Evolutionary conservation across 352 stramenopile genomes (phyloP), one percentile per base, ranked within the genome.

Genomic region (Plasmopara halstedii): DNA sequence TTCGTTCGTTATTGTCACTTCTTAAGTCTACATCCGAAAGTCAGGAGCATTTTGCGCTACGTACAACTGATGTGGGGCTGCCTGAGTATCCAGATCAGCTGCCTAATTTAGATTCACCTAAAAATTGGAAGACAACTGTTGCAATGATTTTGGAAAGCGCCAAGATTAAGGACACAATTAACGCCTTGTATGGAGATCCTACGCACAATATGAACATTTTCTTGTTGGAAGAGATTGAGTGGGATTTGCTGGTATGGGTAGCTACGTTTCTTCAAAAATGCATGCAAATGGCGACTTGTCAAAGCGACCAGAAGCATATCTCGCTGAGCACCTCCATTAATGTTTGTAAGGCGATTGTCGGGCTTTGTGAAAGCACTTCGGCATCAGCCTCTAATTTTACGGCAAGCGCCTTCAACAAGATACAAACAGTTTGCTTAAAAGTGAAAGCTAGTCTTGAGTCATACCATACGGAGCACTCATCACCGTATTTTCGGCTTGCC

Each of bases 161-260:
- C n/a, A 88, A 86, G 57, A 64, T 81, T 20, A 85, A 85, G 58
- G 73, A 86, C 11, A 69, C 71, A 37, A 88, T 88, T 51, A 82
- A 82, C 32, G 64, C 73, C 6, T 42, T 86, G 44, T 85, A 81
- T 46, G 68, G 67, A 7, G 73, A 88, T 47, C 62, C 70, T 3
- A 70, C 70, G 13, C 83, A 73, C 46, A 67, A 73, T 36, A 84
- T 86, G 70, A 85, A 70, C 40, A 70, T 85, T n/a, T 85, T 85
- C 40, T 27, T 85, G 44, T 47, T 88, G 32, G 72, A 85, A 47
- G 76, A 86, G 43, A 83, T 78, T 43, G 76, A 88, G 61, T 88
- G 76, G 76, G 76, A 88, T 38, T 37, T 88, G 46, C 63, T 88
- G 23, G 60, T 80, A 11, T 83, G 70, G 67, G 74, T 84, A 18